Base-by-base conservation (phyloP, 805 yeast species). In the Naumovozyma baii region DNA sequence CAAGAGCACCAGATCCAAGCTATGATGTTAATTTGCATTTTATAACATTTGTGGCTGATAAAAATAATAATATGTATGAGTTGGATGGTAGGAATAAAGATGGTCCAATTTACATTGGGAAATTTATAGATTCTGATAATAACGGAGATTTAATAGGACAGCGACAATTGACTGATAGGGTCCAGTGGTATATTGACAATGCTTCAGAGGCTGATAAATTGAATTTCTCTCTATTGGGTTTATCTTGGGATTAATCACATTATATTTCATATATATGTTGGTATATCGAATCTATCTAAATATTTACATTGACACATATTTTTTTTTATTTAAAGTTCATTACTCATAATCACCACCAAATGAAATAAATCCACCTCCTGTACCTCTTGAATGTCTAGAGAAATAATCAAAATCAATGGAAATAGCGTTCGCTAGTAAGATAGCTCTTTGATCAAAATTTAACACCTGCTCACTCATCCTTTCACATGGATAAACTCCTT, bases 401-500 rank as follows among this genome's bases (percentile, higher is more conserved):
- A 92, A 92, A 64, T 88, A 92, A 62, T 92, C 98, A 61, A 86
- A 92, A 61, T 92, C 98, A 44, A 92, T 81, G 42, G 94, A 82
- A 1, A 92, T 80, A 0, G 96, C 95, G 44, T 82, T 83, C 0
- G 86, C 95, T 40, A 92, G 67, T 59, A 92, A 54, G 1, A 87
- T 77, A 0, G 96, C 95, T 48, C 95, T 74, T 60, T 92, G 83
- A 56, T 83, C 94, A 33, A 86, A 62, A 3, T 80, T 73, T 61
- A 92, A 60, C 1, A 69, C 57, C 34, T 56, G 30, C 28, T 54
- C 32, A 65, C 76, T 31, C 22, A 56, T 19, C 22, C 35, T 14
- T 19, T 49, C 52, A 13, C 57, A 53, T 2, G 78, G 76, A 46
- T 77, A 76, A 50, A 78, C 61, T 0, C 81, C 84, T 3, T 67